Base-by-base conservation (phyloP, 345 rosid genomes). In the Eucalyptus shirleyi region DNA sequence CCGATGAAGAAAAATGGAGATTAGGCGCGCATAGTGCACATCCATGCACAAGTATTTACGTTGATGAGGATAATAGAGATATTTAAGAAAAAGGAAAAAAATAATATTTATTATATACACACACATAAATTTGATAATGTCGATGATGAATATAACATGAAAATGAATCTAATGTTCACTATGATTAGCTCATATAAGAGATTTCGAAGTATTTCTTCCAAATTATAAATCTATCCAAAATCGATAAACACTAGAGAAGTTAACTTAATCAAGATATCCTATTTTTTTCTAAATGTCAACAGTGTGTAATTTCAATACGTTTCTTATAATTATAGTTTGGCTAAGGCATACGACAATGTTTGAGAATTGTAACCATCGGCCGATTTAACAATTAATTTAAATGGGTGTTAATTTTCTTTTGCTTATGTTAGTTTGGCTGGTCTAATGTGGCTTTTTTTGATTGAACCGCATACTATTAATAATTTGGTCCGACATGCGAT, bases 291-390 rank as follows among this genome's bases (percentile, higher is more conserved):
- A 10, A 4, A 21, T 19, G 4, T 72, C 45, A 37, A 11, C 3
- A 0, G 45, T 23, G 2, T 37, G 28, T 77, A 19, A 42, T 37
- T 37, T 77, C 11, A 1, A 21, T 34, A 5, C 1, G 3, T 37
- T 65, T 37, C 47, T 77, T 37, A 24, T 77, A 6, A 37, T 77
- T 37, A 37, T 72, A 72, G 28, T 77, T 10, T 19, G 28, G 15
- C 42, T 37, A 0, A 3, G 0, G 23, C 28, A 11, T 37, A n/a
- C 8, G 3, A 11, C 3, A 11, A 1, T 77, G 16, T 77, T 37
- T 37, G 47, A 37, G 4, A 37, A 37, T 72, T 3, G 8, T 34
- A 69, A 34, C 8, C 6, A 17, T 12, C 0, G 1, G 12, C 14
- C 0, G 0, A 6, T 77, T 77, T 19, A 37, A 37, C 83, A 77